Evolutionary conservation across 2,329 filamentous ascomycete species (phyloP), one percentile per base, ranked within the genome.

Genomic region (Penicillium capsulatum): DNA sequence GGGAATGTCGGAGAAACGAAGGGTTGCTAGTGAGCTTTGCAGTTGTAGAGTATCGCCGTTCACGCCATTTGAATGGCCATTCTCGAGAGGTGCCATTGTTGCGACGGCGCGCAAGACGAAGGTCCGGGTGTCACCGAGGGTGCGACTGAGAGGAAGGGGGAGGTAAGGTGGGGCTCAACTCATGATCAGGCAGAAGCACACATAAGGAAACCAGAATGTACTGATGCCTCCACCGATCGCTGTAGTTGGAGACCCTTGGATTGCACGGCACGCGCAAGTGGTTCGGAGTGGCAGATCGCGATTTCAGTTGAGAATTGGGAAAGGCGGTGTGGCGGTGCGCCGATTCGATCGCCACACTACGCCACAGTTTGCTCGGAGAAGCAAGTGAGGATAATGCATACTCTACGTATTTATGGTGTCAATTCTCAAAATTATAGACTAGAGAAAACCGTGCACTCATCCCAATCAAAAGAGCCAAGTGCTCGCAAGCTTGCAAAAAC

Each of bases 1-100:
- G 27, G 79, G 79, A 31, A 83, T 79, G 55, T 80, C 76, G 41
- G 76, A 74, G 61, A 80, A 83, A 36, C 79, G 77, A 47, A 60
- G 44, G 47, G 61, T 52, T 47, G 63, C 42, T 48, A 63, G 49
- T 51, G 68, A 59, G 47, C 57, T 50, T 39, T 55, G 46, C 11
- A 53, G 29, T 19, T 54, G 45, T 17, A 57, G 53, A 28, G 61
- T 54, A 39, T 70, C 61, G 48, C 70, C 72, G 45, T 74, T 74
- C 38, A 71, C 57, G 58, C 74, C 75, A 60, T 79, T 77, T 38
- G 69, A 57, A 56, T 73, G 63, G 50, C 74, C 71, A 53, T 75
- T 75, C 41, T 67, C 57, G 28, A 70, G 53, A 37, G 73, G 62
- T 34, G 75, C 71, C 75, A 80, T 80, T 60, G 44, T 62, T 56